These are phyloP conservation scores for Sordariomycetes sp. DNA, from an alignment of 2,329 filamentous ascomycete genomes.

Conservation along the genomic window DNA sequence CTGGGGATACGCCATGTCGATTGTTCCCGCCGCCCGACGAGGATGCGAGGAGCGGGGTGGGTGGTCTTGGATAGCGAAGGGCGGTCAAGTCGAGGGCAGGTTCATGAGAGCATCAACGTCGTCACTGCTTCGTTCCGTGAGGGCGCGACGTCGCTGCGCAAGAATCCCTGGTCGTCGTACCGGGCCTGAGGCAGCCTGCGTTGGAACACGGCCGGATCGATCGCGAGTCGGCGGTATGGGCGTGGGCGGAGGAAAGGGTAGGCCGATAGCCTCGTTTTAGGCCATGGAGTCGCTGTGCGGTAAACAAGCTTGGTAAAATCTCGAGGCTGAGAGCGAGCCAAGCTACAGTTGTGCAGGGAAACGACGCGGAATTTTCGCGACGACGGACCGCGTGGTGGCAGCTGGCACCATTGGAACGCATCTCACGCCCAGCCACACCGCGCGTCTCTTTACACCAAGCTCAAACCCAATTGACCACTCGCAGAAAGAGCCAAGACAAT, in stretches of 20 bases:
- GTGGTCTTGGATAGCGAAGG: neutral
- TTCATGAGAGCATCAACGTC: neutral
- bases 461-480: neutral
- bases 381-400: neutral
- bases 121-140: neutral
- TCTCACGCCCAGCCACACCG: neutral
- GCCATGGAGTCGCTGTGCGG: neutral
- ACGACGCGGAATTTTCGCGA: constrained; percentile 8
- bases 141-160: neutral
- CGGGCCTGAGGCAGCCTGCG: neutral
- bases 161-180: neutral
- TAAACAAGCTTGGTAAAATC: neutral
- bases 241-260: neutral
- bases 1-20: constrained; percentile 38
- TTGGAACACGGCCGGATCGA: neutral
- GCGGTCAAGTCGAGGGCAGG: neutral
- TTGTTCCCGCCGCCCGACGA: neutral
- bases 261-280: neutral
- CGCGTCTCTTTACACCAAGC: neutral
- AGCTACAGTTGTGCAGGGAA: neutral
- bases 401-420: constrained; percentile 2
- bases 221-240: neutral
- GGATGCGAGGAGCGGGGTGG: neutral
- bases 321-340: constrained; percentile 3
- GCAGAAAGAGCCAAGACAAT: neutral